A percentile compares a stretch with the other conserved stretches of the same genome.
phyloP scores from a whole-genome alignment of 1,284 basidiomycete species.

The Malassezia cuniculi region DNA sequence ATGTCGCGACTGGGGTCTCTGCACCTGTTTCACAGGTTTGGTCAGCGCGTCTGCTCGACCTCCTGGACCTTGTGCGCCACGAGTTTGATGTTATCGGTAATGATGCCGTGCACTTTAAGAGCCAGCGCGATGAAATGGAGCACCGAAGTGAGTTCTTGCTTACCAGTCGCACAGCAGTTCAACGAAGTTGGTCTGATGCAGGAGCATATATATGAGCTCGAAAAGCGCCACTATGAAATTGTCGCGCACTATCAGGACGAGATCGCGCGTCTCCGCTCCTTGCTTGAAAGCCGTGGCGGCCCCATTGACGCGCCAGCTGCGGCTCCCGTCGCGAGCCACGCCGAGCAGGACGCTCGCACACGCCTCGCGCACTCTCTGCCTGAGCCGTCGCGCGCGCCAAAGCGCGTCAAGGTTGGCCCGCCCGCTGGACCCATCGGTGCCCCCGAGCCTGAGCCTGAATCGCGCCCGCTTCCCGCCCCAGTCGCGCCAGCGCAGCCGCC shows the following conservation, averaged over 20 bases:
- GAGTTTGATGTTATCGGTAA: slow-evolving; percentile 69
- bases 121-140: slow-evolving; percentile 79
- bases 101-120: slow-evolving; percentile 59
- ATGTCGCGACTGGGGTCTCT: too few species aligned
- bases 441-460: too few species aligned
- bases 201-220: slow-evolving; percentile 62
- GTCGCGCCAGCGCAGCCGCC: too few species aligned
- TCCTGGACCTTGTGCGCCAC: slow-evolving; percentile 67
- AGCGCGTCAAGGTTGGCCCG: too few species aligned
- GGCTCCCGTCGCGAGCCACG: too few species aligned
- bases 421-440: too few species aligned
- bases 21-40: too few species aligned
- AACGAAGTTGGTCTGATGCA: slow-evolving; percentile 36
- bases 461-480: too few species aligned
- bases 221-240: slow-evolving; percentile 59
- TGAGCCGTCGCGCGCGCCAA: too few species aligned
- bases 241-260: slow-evolving; percentile 64
- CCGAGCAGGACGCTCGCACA: too few species aligned
- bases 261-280: slow-evolving; percentile 55
- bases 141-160: slow-evolving; percentile 56
- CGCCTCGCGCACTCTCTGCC: too few species aligned
- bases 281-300: slow-evolving; percentile 50
- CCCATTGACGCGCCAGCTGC: too few species aligned
- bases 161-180: slow-evolving; percentile 26
- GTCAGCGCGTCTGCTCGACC: slow-evolving; percentile 56